Evolutionary conservation across 805 yeast species (phyloP).

Genomic region (Monosporozyma unispora): DNA sequence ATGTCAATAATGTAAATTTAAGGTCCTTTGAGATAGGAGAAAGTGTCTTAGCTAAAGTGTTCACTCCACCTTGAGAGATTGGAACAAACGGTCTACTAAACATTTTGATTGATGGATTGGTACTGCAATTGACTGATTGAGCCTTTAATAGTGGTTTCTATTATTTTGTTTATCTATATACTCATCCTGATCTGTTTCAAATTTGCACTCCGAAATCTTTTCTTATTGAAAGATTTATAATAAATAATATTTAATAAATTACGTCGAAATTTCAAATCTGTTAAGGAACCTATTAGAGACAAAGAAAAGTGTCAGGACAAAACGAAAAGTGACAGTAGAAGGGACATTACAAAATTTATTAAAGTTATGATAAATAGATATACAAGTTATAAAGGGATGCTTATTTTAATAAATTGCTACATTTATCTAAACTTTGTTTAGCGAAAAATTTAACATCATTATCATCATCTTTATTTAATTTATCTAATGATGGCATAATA

Average conservation of each 20-base stretch:
- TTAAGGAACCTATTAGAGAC: not conserved
- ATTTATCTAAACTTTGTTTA: conserved; percentile 44
- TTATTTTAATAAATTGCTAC: conserved; percentile 7
- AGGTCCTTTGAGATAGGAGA: not conserved
- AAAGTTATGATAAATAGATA: not conserved
- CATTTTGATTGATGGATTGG: too few relatives aligned
- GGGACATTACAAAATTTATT: not conserved
- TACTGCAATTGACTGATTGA: too few relatives aligned
- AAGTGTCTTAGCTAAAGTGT: conserved; percentile 1
- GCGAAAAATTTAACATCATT: conserved; percentile 87
- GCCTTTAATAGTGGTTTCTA: too few relatives aligned
- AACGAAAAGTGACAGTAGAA: not conserved
- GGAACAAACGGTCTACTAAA: conserved; percentile 5
- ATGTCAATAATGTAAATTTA: conserved; percentile 33
- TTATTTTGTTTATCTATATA: too few relatives aligned
- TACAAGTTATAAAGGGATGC: not conserved
- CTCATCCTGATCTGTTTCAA: too few relatives aligned
- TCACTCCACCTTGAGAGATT: not conserved
- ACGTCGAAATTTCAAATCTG: not conserved
- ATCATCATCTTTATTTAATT: conserved; percentile 63
- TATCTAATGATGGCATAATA: conserved; percentile 57
- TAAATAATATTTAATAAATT: too few relatives aligned
- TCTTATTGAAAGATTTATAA: not conserved
- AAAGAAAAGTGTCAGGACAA: not conserved
- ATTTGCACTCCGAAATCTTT: too few relatives aligned